These are phyloP conservation scores for Xylaria flabelliformis DNA, from an alignment of 495 filamentous ascomycete genomes.

Conservation along the genomic window DNA sequence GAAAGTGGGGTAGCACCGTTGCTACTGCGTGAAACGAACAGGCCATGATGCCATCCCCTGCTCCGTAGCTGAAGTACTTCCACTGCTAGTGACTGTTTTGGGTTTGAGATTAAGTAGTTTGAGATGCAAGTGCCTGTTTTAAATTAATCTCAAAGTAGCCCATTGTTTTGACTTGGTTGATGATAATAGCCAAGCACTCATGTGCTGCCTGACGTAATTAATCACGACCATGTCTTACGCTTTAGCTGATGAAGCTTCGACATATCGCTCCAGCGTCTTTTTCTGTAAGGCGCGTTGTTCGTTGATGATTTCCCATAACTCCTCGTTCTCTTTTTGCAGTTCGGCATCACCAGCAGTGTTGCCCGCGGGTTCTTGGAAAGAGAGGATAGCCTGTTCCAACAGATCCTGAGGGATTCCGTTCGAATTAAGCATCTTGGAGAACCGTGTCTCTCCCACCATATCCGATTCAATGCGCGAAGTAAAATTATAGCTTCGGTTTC, in stretches of 20 bases:
- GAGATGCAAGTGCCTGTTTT: not conserved
- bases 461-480: conserved; percentile 64
- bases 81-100: not conserved
- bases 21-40: not conserved
- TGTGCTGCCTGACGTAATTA: not conserved
- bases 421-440: conserved; percentile 47
- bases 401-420: conserved; percentile 45
- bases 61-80: not conserved
- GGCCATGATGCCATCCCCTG: not conserved
- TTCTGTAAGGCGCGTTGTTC: conserved; percentile 57
- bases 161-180: not conserved
- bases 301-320: conserved; percentile 58
- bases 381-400: conserved; percentile 47
- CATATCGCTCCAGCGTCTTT: conserved; percentile 53
- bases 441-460: conserved; percentile 42
- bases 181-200: not conserved
- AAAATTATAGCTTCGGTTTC: conserved; percentile 72
- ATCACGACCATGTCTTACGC: conserved; percentile 26
- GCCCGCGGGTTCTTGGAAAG: conserved; percentile 42
- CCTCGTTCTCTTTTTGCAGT: conserved; percentile 55
- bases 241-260: conserved; percentile 42
- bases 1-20: conserved; percentile 2
- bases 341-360: conserved; percentile 47
- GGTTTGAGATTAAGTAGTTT: not conserved
- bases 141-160: not conserved